These are phyloP conservation scores for Stentor roeselii DNA, from an alignment of 73 alveolate genomes.

Conservation along the genomic window DNA sequence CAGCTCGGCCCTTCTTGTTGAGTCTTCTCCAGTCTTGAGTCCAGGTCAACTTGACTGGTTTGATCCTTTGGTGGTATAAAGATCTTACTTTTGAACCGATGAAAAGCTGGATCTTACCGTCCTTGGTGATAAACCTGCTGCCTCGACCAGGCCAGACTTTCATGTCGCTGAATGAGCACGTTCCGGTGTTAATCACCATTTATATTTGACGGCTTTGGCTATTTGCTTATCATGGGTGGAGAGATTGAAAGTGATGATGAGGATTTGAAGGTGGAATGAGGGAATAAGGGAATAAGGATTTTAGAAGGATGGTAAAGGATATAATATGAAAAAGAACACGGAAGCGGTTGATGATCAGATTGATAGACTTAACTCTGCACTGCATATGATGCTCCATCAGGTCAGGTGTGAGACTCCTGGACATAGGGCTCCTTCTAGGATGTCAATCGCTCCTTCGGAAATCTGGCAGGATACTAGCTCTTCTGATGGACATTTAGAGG, in stretches of 20 bases:
- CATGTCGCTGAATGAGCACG: slow-evolving; percentile 87
- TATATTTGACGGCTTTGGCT: no score
- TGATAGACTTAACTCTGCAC: neutral
- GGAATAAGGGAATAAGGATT: no score
- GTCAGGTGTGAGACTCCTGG: neutral
- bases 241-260: no score
- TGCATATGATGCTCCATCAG: neutral
- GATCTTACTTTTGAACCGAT: slow-evolving; percentile 64
- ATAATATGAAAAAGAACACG: neutral
- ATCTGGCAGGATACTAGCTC: neutral
- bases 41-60: slow-evolving; percentile 91
- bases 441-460: neutral
- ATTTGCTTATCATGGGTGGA: no score
- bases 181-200: slow-evolving; percentile 92
- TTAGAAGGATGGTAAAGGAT: no score
- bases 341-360: neutral
- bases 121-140: slow-evolving; percentile 81
- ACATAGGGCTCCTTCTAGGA: neutral
- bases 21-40: slow-evolving; percentile 92
- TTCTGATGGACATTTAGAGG: neutral
- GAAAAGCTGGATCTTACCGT: slow-evolving; percentile 86
- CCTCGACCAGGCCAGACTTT: slow-evolving; percentile 95
- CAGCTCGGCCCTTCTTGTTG: slow-evolving; percentile 86
- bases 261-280: no score
- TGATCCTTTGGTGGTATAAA: slow-evolving; percentile 69